Evolutionary conservation across 768 basidiomycete species (phyloP), one percentile per base, ranked within the genome.

Genomic region (Exsudoporus frostii): DNA sequence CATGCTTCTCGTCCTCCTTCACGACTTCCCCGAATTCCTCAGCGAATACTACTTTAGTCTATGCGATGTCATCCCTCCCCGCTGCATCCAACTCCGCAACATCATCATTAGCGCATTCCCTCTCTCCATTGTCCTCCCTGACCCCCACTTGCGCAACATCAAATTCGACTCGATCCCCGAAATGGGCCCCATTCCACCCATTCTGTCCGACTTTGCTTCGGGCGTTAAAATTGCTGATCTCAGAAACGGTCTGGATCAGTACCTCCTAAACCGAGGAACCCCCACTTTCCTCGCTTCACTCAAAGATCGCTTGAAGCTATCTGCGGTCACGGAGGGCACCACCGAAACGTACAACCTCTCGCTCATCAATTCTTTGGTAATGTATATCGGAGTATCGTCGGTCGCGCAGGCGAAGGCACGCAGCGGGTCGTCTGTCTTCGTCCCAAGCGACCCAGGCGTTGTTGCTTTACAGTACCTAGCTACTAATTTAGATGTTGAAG

Each of bases 11-110:
- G 93, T 98, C 53, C 86, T 99, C 47, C 83, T 99, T 19, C 95
- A 99, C 71, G 97, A 98, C 73, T 98, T 98, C 79, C 97, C 97
- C 46, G 97, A 98, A 56, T 98, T 98, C 78, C 79, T 98, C 56
- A 92, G 88, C 69, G 93, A 95, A 74, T 93, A 95, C 69, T 96
- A 98, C 73, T 95, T 96, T 74, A 88, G 92, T 39, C 84, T 99
- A 30, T 92, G 93, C 65, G 96, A 98, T 58, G 88, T 82, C 55
- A 91, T 99, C 56, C 97, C 97, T 42, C 78, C 87, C 25, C 84
- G 88, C 57, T 98, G 95, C 79, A 86, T 96, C 53, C 97, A 99
- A 71, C 81, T 98, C 48, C 88, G 94, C 61, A 99, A 99, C 75
- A 86, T 99, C 74, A 85, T 99, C 56, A 85, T 98, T 58, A 90